Conservation (phyloP, 352 stramenopile species). For the Globisporangium barbulae region DNA sequence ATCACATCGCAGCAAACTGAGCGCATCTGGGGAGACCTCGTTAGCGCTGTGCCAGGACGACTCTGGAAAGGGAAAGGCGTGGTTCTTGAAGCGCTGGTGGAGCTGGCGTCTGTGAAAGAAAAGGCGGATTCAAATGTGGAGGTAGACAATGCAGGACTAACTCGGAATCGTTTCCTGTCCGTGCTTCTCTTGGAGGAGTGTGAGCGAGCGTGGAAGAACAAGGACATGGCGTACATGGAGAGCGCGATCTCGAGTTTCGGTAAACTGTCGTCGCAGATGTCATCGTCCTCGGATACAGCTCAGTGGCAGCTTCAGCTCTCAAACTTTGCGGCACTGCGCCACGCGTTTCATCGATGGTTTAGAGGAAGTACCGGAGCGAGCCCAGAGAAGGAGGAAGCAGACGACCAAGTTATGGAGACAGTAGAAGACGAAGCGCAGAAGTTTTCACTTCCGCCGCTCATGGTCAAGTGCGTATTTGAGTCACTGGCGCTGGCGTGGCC, state of each 20-base stretch:
- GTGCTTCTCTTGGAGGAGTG: slow-evolving; percentile 52
- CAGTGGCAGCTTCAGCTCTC: slow-evolving; percentile 26
- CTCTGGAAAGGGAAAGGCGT: slow-evolving; percentile 78
- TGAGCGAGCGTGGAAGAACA: slow-evolving; percentile 57
- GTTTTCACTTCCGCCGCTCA: slow-evolving; percentile 42
- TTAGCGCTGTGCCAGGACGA: slow-evolving; percentile 54
- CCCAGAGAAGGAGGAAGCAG: slow-evolving; percentile 5
- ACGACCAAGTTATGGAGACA: slow-evolving; percentile 1
- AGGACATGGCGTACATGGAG: slow-evolving; percentile 69
- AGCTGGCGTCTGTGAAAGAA: slow-evolving; percentile 31
- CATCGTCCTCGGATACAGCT: slow-evolving; percentile 7
- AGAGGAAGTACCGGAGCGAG: neutral
- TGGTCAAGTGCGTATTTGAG: slow-evolving; percentile 77
- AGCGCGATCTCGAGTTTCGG: slow-evolving; percentile 55
- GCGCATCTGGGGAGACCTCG: slow-evolving; percentile 48
- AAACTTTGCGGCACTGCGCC: slow-evolving; percentile 35
- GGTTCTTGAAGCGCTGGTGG: slow-evolving; percentile 66
- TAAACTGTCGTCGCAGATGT: slow-evolving; percentile 37
- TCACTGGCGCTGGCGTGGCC: slow-evolving; percentile 53
- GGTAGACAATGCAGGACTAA: neutral
- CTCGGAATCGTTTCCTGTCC: neutral
- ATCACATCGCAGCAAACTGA: slow-evolving; percentile 40
- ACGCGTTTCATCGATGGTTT: slow-evolving; percentile 37
- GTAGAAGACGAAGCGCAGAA: neutral
- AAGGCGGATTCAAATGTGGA: slow-evolving; percentile 21